Base-by-base conservation (phyloP, 768 basidiomycete genomes). In the Chalciporus piperatus region DNA sequence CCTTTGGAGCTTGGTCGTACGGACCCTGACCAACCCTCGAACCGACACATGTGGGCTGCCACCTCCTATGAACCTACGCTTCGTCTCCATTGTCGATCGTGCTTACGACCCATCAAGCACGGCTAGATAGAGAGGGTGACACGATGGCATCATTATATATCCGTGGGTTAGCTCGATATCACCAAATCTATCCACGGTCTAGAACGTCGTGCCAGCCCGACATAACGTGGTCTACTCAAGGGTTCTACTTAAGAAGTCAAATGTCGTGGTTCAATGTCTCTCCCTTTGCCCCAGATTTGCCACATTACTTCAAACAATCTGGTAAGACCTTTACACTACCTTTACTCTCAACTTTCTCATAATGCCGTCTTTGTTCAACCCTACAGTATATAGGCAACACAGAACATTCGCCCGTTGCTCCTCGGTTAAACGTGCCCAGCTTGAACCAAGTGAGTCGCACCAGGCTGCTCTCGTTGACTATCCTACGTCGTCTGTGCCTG, bases 141-240 rank as follows among this genome's bases (percentile, higher is more conserved):
- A 41, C 17, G 27, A 47, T 46, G 41, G 41, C 41, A 33, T 39
- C 35, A 41, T 44, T 23, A 16, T 41, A 45, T 17, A 20, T 32
- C 47, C 37, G 42, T 17, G 32, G 23, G 20, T 37, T 28, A 10
- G 40, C 33, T 42, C 28, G 45, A 42, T 51, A 57, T 62, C 52
- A 25, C 50, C 47, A 59, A 55, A 42, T 53, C 2, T 32, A 46
- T 56, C 37, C 42, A 45, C 19, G 40, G 51, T 60, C 55, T 54
- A 57, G 52, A 58, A 43, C 30, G 14, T 30, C 14, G 27, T 45
- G 12, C n/a, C n/a, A n/a, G 16, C 33, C 35, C 23, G 30, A 48
- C 32, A 40, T 40, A 42, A 55, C 32, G 32, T 10, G 20, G 27
- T n/a, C 35, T 47, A 47, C 46, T 38, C 45, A 4, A 22, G 22